Conservation (phyloP, 805 yeast genomes). For the Tetrapisispora phaffii region DNA sequence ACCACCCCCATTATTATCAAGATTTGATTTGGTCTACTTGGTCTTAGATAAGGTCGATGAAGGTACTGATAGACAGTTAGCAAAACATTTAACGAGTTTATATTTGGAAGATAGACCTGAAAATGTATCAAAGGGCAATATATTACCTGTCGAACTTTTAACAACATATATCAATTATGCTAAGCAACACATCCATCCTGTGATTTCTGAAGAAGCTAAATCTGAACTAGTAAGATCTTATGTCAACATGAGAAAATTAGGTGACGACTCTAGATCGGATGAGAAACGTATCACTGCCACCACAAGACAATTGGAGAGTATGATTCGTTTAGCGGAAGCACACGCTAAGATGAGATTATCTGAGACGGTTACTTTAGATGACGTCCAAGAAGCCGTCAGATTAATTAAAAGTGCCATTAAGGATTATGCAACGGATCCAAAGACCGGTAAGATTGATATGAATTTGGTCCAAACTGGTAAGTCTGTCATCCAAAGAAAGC, state of each 20-base stretch:
- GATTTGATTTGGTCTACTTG: conserved; percentile 90
- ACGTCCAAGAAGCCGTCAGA: conserved; percentile 89
- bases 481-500: conserved; percentile 71
- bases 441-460: conserved; percentile 95
- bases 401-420: conserved; percentile 88
- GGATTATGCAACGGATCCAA: conserved; percentile 96
- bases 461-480: conserved; percentile 94
- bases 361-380: conserved; percentile 57
- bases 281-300: conserved; percentile 96
- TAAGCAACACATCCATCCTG: conserved; percentile 77
- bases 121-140: conserved; percentile 54
- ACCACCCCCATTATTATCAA: conserved; percentile 90
- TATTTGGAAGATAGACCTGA: conserved; percentile 81
- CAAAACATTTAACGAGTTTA: conserved; percentile 83
- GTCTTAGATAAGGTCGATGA: conserved; percentile 91
- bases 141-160: conserved; percentile 77
- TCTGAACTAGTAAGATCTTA: conserved; percentile 76
- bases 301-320: conserved; percentile 89
- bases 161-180: conserved; percentile 89
- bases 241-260: conserved; percentile 88
- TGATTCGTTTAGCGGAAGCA: conserved; percentile 91
- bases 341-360: conserved; percentile 94
- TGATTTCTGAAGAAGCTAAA: conserved; percentile 69
- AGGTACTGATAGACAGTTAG: conserved; percentile 71
- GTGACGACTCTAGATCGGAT: conserved; percentile 78